Evolutionary conservation across 306 rosid species (phyloP).

Genomic region (Trifolium pratense): DNA sequence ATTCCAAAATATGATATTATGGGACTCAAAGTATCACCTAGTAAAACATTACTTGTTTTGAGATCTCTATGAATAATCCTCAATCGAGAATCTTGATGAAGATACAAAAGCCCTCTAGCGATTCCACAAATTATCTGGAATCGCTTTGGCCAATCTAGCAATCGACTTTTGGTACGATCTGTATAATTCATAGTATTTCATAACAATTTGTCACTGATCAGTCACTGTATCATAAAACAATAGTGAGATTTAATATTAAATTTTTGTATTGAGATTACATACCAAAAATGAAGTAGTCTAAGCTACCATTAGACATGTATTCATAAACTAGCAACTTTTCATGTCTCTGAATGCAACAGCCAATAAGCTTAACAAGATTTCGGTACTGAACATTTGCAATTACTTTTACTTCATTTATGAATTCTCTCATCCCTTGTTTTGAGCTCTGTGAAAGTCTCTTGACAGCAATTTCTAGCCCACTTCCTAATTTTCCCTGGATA

Average conservation of each 20-base stretch:
- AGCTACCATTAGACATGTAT: conserved; percentile 35
- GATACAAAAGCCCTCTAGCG: conserved; percentile 59
- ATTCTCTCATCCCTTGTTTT: conserved; percentile 46
- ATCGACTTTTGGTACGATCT: conserved; percentile 37
- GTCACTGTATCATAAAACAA: not conserved
- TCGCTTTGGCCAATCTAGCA: conserved; percentile 56
- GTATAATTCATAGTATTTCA: not conserved
- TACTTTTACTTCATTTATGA: conserved; percentile 48
- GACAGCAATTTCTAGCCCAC: conserved; percentile 52
- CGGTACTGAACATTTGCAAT: conserved; percentile 54
- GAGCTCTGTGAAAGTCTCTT: conserved; percentile 50
- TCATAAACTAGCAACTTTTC: conserved; percentile 45
- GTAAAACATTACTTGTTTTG: conserved; percentile 64
- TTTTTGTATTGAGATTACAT: not conserved
- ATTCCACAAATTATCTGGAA: conserved; percentile 53
- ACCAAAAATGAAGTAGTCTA: conserved; percentile 44
- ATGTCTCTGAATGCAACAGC: conserved; percentile 47
- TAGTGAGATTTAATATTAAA: not conserved
- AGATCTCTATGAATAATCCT: conserved; percentile 69
- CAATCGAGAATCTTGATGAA: conserved; percentile 63
- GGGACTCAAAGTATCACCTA: conserved; percentile 52
- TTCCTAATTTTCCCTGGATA: conserved; percentile 42
- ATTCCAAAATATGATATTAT: conserved; percentile 73
- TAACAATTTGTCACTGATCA: not conserved
- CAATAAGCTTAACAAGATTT: conserved; percentile 58